A percentile compares a stretch with the other conserved stretches of the same genome.
Conservation (phyloP, 306 rosid genomes). For the Vicia faba region DNA sequence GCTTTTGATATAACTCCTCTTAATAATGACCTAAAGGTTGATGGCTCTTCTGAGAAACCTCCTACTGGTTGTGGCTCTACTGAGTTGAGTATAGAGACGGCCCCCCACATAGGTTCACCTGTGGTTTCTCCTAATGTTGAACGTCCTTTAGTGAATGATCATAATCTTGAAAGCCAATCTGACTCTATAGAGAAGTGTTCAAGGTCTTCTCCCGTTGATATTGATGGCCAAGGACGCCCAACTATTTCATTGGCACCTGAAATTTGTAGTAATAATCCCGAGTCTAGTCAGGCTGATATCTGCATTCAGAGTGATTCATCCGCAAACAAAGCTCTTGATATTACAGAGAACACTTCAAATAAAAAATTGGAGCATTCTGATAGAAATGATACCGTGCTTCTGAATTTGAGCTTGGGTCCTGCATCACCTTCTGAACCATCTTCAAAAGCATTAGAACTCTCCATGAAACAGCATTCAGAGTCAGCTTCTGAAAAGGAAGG, state of each 20-base stretch:
- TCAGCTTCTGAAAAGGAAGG: slow-evolving; percentile 35
- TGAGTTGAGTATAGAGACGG: slow-evolving; percentile 34
- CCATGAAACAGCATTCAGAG: slow-evolving; percentile 23
- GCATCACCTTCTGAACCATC: slow-evolving; percentile 27
- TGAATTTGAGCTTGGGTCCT: slow-evolving; percentile 29
- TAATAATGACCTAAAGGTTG: slow-evolving; percentile 39
- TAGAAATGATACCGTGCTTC: slow-evolving; percentile 4
- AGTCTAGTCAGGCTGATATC: slow-evolving; percentile 28
- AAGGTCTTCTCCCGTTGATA: slow-evolving; percentile 40
- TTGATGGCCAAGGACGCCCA: slow-evolving; percentile 30
- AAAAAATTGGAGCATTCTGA: slow-evolving; percentile 28
- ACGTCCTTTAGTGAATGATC: slow-evolving; percentile 35
- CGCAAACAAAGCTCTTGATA: slow-evolving; percentile 22
- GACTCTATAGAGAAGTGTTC: slow-evolving; percentile 44
- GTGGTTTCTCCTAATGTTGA: slow-evolving; percentile 35
- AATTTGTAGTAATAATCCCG: slow-evolving; percentile 28
- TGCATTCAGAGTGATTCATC: slow-evolving; percentile 27
- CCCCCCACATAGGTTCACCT: slow-evolving; percentile 39
- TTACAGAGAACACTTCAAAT: slow-evolving; percentile 21
- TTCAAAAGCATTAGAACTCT: slow-evolving; percentile 23
- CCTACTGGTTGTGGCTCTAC: slow-evolving; percentile 36
- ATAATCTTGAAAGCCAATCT: slow-evolving; percentile 40
- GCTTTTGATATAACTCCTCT: slow-evolving; percentile 37
- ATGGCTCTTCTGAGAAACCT: slow-evolving; percentile 38
- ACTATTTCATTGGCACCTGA: slow-evolving; percentile 35